Conservation (phyloP, 225 moss, liverwort and hornwort species). For the Physcomitrium patens region DNA sequence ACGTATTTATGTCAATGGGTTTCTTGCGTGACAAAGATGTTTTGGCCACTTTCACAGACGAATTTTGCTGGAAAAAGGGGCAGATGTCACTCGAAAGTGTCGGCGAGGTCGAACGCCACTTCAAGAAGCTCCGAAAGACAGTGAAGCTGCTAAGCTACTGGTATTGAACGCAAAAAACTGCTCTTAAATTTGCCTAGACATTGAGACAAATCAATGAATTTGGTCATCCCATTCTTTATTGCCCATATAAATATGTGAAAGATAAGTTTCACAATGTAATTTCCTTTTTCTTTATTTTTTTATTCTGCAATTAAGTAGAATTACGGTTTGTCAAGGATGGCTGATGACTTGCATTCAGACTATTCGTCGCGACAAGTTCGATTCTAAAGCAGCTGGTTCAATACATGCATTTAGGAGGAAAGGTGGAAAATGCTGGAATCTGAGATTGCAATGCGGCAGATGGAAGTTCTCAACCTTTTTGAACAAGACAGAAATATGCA, state of each 20-base stretch:
- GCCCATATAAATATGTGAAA: not conserved
- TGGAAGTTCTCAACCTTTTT: slow-evolving; percentile 36
- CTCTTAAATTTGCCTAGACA: not conserved
- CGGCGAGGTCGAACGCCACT: slow-evolving; percentile 31
- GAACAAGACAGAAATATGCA: slow-evolving; percentile 31
- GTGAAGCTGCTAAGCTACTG: slow-evolving; percentile 41
- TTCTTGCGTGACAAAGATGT: not conserved
- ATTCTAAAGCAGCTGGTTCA: slow-evolving; percentile 16
- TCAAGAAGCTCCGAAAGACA: slow-evolving; percentile 38
- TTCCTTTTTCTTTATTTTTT: not conserved
- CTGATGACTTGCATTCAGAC: slow-evolving; percentile 1
- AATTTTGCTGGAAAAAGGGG: slow-evolving; percentile 39
- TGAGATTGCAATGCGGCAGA: slow-evolving; percentile 31
- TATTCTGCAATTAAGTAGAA: slow-evolving; percentile 15
- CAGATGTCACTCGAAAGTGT: slow-evolving; percentile 40
- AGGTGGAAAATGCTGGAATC: slow-evolving; percentile 44
- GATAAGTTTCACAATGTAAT: not conserved
- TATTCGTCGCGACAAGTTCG: slow-evolving; percentile 1
- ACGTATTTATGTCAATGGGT: not conserved
- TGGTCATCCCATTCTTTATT: slow-evolving; percentile 5
- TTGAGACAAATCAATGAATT: not conserved
- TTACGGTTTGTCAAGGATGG: not conserved
- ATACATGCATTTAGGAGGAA: slow-evolving; percentile 29
- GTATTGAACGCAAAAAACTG: slow-evolving; percentile 19
- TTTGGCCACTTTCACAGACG: slow-evolving; percentile 23